These are phyloP conservation scores for Grifola frondosa DNA, from an alignment of 1,284 basidiomycete species.

Conservation along the genomic window DNA sequence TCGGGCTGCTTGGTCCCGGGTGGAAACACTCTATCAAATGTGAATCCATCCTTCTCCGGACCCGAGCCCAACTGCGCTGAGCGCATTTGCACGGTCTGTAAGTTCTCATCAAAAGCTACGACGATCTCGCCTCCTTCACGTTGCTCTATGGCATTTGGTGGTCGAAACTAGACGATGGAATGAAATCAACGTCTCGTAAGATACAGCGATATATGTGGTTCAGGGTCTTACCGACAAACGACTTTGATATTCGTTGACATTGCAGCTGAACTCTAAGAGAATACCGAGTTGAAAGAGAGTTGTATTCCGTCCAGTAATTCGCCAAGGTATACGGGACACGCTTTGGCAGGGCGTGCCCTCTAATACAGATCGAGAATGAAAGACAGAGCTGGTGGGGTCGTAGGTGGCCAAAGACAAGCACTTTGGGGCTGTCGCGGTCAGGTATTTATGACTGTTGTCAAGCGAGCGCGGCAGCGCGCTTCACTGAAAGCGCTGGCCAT, in stretches of 20 bases:
- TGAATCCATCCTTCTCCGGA: constrained; percentile 91
- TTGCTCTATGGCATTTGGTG: constrained; percentile 89
- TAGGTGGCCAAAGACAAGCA: constrained; percentile 15
- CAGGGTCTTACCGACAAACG: constrained; percentile 78
- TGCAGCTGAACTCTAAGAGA: constrained; percentile 14
- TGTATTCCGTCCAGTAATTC: constrained; percentile 9
- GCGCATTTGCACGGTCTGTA: constrained; percentile 81
- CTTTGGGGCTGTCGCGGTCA: constrained; percentile 9
- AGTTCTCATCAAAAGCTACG: constrained; percentile 85
- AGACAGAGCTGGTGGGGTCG: constrained; percentile 17
- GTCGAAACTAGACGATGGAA: constrained; percentile 73
- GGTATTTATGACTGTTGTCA: constrained; percentile 32
- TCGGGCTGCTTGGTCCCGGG: constrained; percentile 91
- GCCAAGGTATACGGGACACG: constrained; percentile 21
- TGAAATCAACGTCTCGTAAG: background rate
- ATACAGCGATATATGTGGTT: background rate
- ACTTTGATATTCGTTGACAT: constrained; percentile 92
- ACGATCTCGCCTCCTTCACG: constrained; percentile 91
- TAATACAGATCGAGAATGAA: constrained; percentile 14
- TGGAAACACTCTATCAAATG: constrained; percentile 96
- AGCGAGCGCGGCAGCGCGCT: too few species aligned
- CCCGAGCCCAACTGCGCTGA: constrained; percentile 65
- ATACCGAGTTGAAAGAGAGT: constrained; percentile 18
- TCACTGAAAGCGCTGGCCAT: too few species aligned
- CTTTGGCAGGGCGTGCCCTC: constrained; percentile 19